Percentiles rank a stretch among this genome's conserved stretches.
Evolutionary conservation across 2,329 filamentous ascomycete species (phyloP).

Genomic region (Aureobasidium sp.): DNA sequence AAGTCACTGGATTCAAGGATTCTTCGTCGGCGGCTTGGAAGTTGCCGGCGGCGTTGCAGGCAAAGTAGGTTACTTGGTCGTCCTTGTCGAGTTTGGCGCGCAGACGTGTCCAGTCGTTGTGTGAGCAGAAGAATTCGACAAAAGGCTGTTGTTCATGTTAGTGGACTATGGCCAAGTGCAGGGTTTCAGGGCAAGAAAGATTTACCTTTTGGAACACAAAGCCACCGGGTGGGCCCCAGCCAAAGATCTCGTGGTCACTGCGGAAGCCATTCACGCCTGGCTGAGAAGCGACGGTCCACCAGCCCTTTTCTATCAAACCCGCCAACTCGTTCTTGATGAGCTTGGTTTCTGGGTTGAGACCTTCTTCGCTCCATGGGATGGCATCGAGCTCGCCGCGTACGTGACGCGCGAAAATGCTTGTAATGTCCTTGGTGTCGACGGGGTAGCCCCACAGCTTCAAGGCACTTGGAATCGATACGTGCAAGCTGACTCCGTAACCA

Average conservation of each 20-base stretch:
- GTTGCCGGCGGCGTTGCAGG: constrained; percentile 68
- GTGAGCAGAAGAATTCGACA: constrained; percentile 87
- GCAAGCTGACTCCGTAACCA: constrained; percentile 93
- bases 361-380: constrained; percentile 91
- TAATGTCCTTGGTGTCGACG: constrained; percentile 63
- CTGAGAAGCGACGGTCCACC: constrained; percentile 96
- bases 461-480: constrained; percentile 80
- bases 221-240: constrained; percentile 87
- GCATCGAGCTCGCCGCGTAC: constrained; percentile 71
- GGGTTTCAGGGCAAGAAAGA: too few species aligned
- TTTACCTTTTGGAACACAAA: constrained; percentile 95
- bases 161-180: neutral
- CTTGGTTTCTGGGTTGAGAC: constrained; percentile 73
- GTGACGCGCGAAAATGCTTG: constrained; percentile 70
- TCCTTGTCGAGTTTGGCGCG: constrained; percentile 58
- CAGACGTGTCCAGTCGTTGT: constrained; percentile 62
- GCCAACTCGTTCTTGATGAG: constrained; percentile 72
- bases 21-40: constrained; percentile 63
- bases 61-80: constrained; percentile 77
- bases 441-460: constrained; percentile 81
- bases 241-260: constrained; percentile 71
- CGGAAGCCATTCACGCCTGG: constrained; percentile 82
- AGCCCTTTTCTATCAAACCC: constrained; percentile 71
- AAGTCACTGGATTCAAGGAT: constrained; percentile 86
- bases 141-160: constrained; percentile 51